Base-by-base conservation (phyloP, 2,329 filamentous ascomycete genomes). In the Fusarium sterilihyphosum region DNA sequence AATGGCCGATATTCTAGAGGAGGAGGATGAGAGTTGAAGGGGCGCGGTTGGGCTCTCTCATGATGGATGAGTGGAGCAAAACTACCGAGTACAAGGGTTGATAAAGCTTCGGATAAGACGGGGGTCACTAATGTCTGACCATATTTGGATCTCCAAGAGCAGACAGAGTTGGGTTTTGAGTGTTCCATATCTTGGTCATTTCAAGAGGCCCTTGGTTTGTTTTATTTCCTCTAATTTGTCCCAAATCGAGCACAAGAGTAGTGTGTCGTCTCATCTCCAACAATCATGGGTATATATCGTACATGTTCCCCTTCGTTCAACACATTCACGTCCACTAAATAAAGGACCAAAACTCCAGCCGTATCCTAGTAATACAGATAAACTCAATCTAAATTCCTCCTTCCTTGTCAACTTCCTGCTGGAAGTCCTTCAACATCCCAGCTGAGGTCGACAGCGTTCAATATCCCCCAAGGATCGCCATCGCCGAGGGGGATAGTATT, bases 401-500 rank as follows among this genome's bases (percentile, higher is more conserved):
- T 22, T 14, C 24, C 16, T 20, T 29, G 16, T 65, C 63, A 74
- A 40, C 35, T 61, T 38, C 60, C 57, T 26, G 44, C 58, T n/a
- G 57, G 50, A 38, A 70, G 52, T 26, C 69, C 69, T 44, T 62
- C 59, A 22, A 47, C 41, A 60, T 76, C 70, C 79, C 79, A 81
- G 52, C 70, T 74, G 40, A 80, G 46, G 35, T 80, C 73, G 43
- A 31, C 66, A 37, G 75, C 79, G 35, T 75, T 78, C 58, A 82
- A 57, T 53, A 81, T 76, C 4, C 77, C 78, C 80, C 80, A 82
- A 24, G 79, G 71, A 40, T 79, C 78, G n/a, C 56, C 58, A 8
- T 73, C 75, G 16, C 77, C 76, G 7, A 61, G 70, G 5, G 79
- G 69, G 4, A 78, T 40, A n/a, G 65, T 70, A 41, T 71, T 73